Evolutionary conservation across 1,139 yeast species (phyloP).

Genomic region (Diutina pseudorugosa): DNA sequence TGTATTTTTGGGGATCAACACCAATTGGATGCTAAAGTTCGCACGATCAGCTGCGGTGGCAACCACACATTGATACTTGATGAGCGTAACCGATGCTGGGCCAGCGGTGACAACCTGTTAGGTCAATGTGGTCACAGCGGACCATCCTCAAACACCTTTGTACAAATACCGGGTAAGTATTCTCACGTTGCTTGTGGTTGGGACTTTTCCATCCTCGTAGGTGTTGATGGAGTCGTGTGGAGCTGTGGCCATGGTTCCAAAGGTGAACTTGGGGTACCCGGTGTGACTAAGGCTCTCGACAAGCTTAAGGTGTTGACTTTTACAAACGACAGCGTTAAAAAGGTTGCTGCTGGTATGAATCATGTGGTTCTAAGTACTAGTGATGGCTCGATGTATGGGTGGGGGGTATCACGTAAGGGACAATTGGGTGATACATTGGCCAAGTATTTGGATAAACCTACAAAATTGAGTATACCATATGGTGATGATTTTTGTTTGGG

Average conservation of each 20-base stretch:
- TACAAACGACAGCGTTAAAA: conserved; percentile 9
- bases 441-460: conserved; percentile 8
- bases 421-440: conserved; percentile 32
- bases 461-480: conserved; percentile 17
- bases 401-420: conserved; percentile 78
- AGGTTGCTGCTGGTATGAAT: conserved; percentile 38
- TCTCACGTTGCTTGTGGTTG: conserved; percentile 55
- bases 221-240: conserved; percentile 26
- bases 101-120: conserved; percentile 45
- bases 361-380: conserved; percentile 37
- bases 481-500: not conserved
- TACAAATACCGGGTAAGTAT: conserved; percentile 24
- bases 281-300: not conserved
- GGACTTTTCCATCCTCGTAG: conserved; percentile 55
- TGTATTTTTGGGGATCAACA: conserved; percentile 16
- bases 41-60: conserved; percentile 41
- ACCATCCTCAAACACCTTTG: conserved; percentile 9
- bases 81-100: conserved; percentile 38
- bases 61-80: conserved; percentile 65
- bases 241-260: conserved; percentile 52
- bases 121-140: conserved; percentile 39
- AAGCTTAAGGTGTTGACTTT: not conserved
- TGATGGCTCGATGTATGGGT: conserved; percentile 46
- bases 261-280: conserved; percentile 58
- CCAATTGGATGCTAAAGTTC: not conserved